Conservation (phyloP, 2,329 filamentous ascomycete genomes). For the Orbilia ellipsospora region DNA sequence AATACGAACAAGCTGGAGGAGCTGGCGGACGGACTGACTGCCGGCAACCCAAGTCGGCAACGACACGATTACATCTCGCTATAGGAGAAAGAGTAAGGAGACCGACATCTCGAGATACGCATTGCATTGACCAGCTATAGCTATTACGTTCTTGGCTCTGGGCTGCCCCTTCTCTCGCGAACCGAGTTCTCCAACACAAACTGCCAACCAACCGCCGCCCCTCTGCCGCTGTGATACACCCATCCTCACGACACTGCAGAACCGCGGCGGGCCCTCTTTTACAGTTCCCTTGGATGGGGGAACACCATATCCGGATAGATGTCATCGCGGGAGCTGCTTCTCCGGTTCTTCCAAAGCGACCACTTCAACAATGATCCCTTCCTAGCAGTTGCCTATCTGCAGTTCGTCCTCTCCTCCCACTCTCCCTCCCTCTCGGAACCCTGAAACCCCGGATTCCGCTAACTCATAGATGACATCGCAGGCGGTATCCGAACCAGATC, state of each 20-base stretch:
- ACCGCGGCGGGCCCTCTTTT: slow-evolving; percentile 47
- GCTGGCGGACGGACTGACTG: not conserved
- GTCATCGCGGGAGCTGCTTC: slow-evolving; percentile 83
- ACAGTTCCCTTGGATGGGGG: slow-evolving; percentile 52
- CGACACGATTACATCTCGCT: not conserved
- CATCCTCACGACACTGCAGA: slow-evolving; percentile 21
- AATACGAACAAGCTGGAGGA: slow-evolving; percentile 8
- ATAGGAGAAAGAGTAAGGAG: not conserved
- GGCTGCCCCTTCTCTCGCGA: slow-evolving; percentile 37
- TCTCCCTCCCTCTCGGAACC: slow-evolving; percentile 51
- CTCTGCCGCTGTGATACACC: slow-evolving; percentile 35
- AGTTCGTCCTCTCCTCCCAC: slow-evolving; percentile 66
- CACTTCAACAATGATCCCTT: slow-evolving; percentile 93
- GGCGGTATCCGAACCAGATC: slow-evolving; percentile 88
- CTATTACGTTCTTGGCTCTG: slow-evolving; percentile 31
- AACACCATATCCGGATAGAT: slow-evolving; percentile 62
- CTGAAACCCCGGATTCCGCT: slow-evolving; percentile 51
- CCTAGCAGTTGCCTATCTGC: slow-evolving; percentile 86
- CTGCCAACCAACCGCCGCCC: slow-evolving; percentile 44
- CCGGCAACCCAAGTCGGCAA: not conserved
- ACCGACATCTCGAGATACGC: too few species aligned
- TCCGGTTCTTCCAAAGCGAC: slow-evolving; percentile 91
- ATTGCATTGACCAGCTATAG: not conserved
- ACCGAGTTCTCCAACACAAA: slow-evolving; percentile 50
- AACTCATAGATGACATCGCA: slow-evolving; percentile 63